These are phyloP conservation scores for Porcisia deanei DNA, from an alignment of 208 protist genomes.

Conservation along the genomic window DNA sequence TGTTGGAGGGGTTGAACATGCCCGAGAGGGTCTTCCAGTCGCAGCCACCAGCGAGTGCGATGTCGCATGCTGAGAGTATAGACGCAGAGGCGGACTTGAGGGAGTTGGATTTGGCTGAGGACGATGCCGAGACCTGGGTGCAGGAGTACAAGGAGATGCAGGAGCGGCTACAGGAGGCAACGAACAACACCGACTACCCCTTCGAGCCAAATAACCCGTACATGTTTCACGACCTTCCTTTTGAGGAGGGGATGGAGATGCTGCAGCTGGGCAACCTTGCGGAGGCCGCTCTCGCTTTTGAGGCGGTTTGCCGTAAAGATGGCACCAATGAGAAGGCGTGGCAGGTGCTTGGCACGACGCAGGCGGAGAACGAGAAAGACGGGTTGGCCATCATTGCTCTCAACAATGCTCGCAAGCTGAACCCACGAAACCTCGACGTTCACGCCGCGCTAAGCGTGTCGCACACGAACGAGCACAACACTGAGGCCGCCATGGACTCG, in stretches of 20 bases:
- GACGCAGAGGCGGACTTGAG: conserved; percentile 18
- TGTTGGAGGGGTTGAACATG: conserved; percentile 57
- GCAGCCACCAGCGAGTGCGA: conserved; percentile 16
- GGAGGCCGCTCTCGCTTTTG: conserved; percentile 88
- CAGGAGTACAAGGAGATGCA: conserved; percentile 77
- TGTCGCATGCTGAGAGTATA: neutral
- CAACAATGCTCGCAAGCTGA: conserved; percentile 72
- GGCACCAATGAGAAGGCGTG: conserved; percentile 71
- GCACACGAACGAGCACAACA: conserved; percentile 89
- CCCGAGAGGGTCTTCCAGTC: conserved; percentile 43
- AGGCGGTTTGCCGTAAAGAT: conserved; percentile 87
- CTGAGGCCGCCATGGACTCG: conserved; percentile 64
- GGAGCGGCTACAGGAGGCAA: conserved; percentile 34
- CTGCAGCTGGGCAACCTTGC: conserved; percentile 75
- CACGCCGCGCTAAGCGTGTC: conserved; percentile 78
- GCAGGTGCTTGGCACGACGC: conserved; percentile 78
- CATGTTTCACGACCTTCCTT: conserved; percentile 72
- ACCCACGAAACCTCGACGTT: conserved; percentile 69
- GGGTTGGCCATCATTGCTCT: conserved; percentile 84
- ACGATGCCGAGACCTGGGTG: conserved; percentile 76
- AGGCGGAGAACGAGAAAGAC: conserved; percentile 93
- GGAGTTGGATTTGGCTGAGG: conserved; percentile 36
- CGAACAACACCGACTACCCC: conserved; percentile 84
- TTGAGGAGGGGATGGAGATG: conserved; percentile 75
- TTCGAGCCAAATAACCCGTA: conserved; percentile 92